These are phyloP conservation scores for Stagonosporopsis chrysanthemi DNA, from an alignment of 2,329 filamentous ascomycete species.

Conservation along the genomic window DNA sequence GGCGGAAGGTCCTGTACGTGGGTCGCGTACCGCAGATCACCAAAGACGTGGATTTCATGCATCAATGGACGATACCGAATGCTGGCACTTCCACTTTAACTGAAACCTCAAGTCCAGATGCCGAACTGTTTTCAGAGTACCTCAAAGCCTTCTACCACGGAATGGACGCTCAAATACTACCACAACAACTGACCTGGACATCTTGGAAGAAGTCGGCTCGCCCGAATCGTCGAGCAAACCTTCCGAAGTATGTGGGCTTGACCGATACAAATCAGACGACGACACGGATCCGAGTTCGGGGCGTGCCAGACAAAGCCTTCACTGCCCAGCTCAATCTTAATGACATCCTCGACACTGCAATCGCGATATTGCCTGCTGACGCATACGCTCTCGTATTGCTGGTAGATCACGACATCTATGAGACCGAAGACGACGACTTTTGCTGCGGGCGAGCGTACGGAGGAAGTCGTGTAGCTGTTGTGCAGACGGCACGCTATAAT, in stretches of 20 bases:
- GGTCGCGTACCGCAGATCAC: slow-evolving; percentile 55
- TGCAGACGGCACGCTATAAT: slow-evolving; percentile 69
- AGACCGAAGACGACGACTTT: slow-evolving; percentile 68
- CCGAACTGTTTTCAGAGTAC: slow-evolving; percentile 52
- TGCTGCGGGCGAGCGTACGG: slow-evolving; percentile 73
- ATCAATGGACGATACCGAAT: slow-evolving; percentile 52
- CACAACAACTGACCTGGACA: slow-evolving; percentile 55
- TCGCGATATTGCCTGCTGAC: slow-evolving; percentile 62
- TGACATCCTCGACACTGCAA: slow-evolving; percentile 66
- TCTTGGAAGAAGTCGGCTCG: slow-evolving; percentile 53
- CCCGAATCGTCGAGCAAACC: slow-evolving; percentile 5
- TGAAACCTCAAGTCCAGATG: slow-evolving; percentile 15
- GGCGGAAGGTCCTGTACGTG: slow-evolving; percentile 63
- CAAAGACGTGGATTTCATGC: slow-evolving; percentile 49
- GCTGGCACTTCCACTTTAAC: neutral
- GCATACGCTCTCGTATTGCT: slow-evolving; percentile 67
- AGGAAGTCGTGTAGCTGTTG: slow-evolving; percentile 66
- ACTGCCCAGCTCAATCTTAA: slow-evolving; percentile 64
- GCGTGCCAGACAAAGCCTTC: slow-evolving; percentile 59
- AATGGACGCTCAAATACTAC: slow-evolving; percentile 58
- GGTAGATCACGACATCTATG: slow-evolving; percentile 69
- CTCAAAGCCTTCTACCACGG: slow-evolving; percentile 63
- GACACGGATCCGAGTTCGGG: slow-evolving; percentile 55
- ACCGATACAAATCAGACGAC: slow-evolving; percentile 48
- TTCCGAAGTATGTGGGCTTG: slow-evolving; percentile 57